Conservation (phyloP, 2,329 filamentous ascomycete species). For the Xylariales sp. region DNA sequence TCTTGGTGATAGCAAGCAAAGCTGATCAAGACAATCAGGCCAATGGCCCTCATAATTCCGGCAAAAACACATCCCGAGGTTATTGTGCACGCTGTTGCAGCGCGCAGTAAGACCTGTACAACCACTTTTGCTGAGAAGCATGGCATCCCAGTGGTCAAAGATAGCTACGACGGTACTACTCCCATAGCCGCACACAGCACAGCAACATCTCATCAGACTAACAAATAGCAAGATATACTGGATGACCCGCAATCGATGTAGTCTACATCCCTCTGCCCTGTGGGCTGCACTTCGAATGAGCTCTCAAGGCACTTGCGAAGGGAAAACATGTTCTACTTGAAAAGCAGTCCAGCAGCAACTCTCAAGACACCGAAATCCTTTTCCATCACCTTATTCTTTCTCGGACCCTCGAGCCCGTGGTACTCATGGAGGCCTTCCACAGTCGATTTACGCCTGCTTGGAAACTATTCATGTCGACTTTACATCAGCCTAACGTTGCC, state of each 20-base stretch:
- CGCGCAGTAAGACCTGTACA: conserved; percentile 1
- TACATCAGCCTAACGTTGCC: conserved; percentile 17
- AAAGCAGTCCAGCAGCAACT: conserved; percentile 35
- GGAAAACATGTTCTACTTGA: conserved; percentile 42
- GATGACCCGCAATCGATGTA: conserved; percentile 29
- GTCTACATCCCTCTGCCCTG: conserved; percentile 37
- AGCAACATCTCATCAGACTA: neutral
- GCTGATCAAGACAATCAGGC: too few species aligned
- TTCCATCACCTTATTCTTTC: conserved; percentile 23
- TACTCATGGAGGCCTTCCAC: conserved; percentile 39
- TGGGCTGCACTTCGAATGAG: conserved; percentile 30
- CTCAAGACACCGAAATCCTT: conserved; percentile 26
- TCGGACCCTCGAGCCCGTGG: conserved; percentile 20
- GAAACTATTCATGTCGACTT: conserved; percentile 24
- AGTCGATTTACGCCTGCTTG: conserved; percentile 32
- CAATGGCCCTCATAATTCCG: conserved; percentile 4
- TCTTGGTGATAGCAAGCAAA: neutral
- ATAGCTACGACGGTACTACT: conserved; percentile 2
- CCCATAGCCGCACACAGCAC: neutral
- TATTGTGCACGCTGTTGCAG: conserved; percentile 4
- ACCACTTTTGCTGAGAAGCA: conserved; percentile 5
- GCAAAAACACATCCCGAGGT: conserved; percentile 3
- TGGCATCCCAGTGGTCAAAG: conserved; percentile 3
- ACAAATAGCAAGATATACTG: conserved; percentile 11
- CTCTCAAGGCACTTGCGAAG: conserved; percentile 30